Evolutionary conservation across 2,329 filamentous ascomycete genomes (phyloP).

Genomic region (Cryphonectria naterciae): DNA sequence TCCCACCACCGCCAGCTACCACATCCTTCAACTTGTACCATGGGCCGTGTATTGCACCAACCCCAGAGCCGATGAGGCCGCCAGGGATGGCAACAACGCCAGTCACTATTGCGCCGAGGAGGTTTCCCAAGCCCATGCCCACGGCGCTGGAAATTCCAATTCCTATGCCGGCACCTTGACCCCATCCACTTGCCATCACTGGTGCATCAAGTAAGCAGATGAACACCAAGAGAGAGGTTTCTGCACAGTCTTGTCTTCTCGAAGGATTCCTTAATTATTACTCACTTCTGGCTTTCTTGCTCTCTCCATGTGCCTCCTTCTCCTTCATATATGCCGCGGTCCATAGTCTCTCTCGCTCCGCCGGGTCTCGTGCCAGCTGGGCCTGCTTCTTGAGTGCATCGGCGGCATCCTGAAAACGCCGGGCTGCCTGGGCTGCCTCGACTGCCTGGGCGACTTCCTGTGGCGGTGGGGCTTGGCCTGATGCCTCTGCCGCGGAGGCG

Average conservation of each 20-base stretch:
- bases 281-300: constrained; percentile 29
- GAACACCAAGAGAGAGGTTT: background rate
- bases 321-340: constrained; percentile 27
- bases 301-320: constrained; percentile 29
- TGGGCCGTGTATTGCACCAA: constrained; percentile 26
- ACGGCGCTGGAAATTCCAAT: constrained; percentile 25
- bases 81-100: constrained; percentile 28
- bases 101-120: constrained; percentile 24
- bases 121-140: constrained; percentile 27
- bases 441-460: constrained; percentile 20
- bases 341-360: constrained; percentile 25
- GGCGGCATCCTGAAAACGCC: constrained; percentile 27
- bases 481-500: background rate
- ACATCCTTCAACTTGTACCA: constrained; percentile 23
- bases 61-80: constrained; percentile 25
- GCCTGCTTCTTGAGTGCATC: constrained; percentile 28
- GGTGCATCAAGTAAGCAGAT: background rate
- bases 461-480: constrained; percentile 7
- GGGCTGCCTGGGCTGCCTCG: constrained; percentile 25
- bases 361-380: constrained; percentile 20
- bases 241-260: background rate
- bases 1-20: constrained; percentile 5
- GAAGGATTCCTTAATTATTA: background rate
- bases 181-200: constrained; percentile 29
- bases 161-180: constrained; percentile 23